phyloP scores from a whole-genome alignment of 805 yeast species.

The Wickerhamiella azyma region DNA sequence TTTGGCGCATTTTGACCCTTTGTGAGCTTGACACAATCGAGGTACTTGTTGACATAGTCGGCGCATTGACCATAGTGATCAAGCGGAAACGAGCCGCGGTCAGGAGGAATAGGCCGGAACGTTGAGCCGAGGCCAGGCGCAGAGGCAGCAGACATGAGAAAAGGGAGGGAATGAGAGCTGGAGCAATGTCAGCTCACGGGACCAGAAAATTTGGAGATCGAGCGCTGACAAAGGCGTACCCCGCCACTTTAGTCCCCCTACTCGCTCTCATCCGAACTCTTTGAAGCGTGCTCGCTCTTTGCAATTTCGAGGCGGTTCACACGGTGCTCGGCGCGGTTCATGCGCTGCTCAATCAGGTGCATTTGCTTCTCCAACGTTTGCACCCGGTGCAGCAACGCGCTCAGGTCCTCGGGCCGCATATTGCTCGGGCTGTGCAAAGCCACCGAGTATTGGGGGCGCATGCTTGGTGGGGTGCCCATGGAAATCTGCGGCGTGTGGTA shows the following conservation, averaged over 20 bases:
- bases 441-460: conserved; percentile 1
- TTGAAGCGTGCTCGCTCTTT: neutral
- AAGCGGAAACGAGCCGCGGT: conserved; percentile 88
- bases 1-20: conserved; percentile 80
- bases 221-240: too few relatives aligned
- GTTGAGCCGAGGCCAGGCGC: conserved; percentile 22
- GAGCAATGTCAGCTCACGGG: too few relatives aligned
- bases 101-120: conserved; percentile 74
- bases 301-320: conserved; percentile 11
- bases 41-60: conserved; percentile 56
- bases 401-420: conserved; percentile 9
- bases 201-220: too few relatives aligned
- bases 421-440: conserved; percentile 1
- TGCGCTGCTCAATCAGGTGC: conserved; percentile 22
- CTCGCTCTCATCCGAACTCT: neutral
- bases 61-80: conserved; percentile 83
- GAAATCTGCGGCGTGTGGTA: neutral
- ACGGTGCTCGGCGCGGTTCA: conserved; percentile 23
- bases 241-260: neutral
- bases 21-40: conserved; percentile 65
- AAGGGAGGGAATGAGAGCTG: too few relatives aligned
- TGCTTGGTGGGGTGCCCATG: conserved; percentile 1
- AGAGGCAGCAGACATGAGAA: conserved; percentile 23
- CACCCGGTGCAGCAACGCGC: conserved; percentile 11
- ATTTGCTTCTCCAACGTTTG: conserved; percentile 22